These are phyloP conservation scores for Coniochaeta sp. DNA, from an alignment of 2,329 filamentous ascomycete species.

Conservation along the genomic window DNA sequence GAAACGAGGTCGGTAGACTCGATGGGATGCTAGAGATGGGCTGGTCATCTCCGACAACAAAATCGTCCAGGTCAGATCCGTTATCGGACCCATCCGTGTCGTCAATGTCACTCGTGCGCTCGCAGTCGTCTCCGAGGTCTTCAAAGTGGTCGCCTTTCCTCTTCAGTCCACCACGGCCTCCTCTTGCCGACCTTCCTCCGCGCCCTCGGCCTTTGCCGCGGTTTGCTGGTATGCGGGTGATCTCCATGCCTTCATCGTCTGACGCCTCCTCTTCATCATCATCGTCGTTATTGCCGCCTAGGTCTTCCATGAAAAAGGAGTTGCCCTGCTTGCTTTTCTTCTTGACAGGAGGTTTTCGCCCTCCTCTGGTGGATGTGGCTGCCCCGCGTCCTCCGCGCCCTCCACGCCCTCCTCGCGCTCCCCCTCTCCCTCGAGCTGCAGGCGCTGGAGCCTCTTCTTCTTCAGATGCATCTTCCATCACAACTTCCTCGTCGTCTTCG, in stretches of 20 bases:
- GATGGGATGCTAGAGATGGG: conserved; percentile 26
- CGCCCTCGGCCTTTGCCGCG: background rate
- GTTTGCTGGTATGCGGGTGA: background rate
- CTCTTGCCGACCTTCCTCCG: background rate
- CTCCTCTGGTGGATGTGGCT: background rate
- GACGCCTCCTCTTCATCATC: conserved; percentile 5
- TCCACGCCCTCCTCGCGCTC: no score
- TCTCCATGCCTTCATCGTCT: conserved; percentile 6
- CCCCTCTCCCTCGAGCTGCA: background rate
- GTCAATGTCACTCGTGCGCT: conserved; percentile 38
- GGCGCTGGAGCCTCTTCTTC: conserved; percentile 5
- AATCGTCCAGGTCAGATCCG: conserved; percentile 44
- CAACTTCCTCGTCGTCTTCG: conserved; percentile 10
- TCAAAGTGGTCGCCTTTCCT: conserved; percentile 32
- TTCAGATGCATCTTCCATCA: conserved; percentile 5
- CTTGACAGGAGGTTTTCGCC: no score
- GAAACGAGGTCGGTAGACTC: background rate
- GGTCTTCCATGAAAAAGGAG: no score
- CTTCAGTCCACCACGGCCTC: conserved; percentile 6
- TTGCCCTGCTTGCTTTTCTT: no score
- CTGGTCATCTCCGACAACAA: conserved; percentile 47
- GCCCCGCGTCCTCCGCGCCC: conserved; percentile 6
- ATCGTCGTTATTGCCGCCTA: conserved; percentile 10
- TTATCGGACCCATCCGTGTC: conserved; percentile 40
- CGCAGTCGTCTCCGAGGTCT: conserved; percentile 45